A percentile compares a stretch with the other conserved stretches of the same genome.
These are phyloP conservation scores for Phalaenopsis equestris DNA, from an alignment of 106 monocot genomes.

Conservation along the genomic window DNA sequence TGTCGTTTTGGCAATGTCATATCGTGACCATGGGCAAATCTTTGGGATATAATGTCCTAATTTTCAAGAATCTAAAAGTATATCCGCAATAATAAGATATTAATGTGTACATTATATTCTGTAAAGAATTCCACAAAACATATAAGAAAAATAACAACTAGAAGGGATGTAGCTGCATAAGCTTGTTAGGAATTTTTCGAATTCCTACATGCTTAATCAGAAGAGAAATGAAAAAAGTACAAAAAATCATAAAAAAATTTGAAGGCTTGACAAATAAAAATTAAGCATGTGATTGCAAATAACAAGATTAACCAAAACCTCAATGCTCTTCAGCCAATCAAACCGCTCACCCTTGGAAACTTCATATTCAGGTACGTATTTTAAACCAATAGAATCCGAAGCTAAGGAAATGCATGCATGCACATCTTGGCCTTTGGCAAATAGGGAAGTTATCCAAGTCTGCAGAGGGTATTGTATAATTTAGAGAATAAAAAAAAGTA, in stretches of 20 bases:
- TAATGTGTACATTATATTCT: neutral
- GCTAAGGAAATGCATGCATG: conserved; percentile 42
- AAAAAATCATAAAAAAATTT: neutral
- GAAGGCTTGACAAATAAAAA: neutral
- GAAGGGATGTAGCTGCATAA: neutral
- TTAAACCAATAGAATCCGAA: conserved; percentile 47
- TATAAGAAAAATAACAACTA: neutral
- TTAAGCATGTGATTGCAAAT: neutral
- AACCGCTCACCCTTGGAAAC: conserved; percentile 37
- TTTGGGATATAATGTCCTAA: no score
- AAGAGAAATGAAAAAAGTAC: neutral
- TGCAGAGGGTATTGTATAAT: conserved; percentile 10
- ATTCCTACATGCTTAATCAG: neutral
- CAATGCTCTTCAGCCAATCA: conserved; percentile 58
- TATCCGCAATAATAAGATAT: neutral
- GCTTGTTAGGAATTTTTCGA: neutral
- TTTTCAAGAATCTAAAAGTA: neutral
- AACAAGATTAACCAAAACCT: conserved; percentile 33
- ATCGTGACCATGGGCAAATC: no score
- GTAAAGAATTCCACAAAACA: neutral
- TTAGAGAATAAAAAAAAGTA: neutral
- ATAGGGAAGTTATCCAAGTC: conserved; percentile 76
- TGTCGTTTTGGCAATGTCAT: no score
- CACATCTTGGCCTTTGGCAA: conserved; percentile 50
- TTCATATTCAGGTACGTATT: conserved; percentile 49